Evolutionary conservation across 495 filamentous ascomycete species (phyloP).

Genomic region (Hypoxylon trugodes): DNA sequence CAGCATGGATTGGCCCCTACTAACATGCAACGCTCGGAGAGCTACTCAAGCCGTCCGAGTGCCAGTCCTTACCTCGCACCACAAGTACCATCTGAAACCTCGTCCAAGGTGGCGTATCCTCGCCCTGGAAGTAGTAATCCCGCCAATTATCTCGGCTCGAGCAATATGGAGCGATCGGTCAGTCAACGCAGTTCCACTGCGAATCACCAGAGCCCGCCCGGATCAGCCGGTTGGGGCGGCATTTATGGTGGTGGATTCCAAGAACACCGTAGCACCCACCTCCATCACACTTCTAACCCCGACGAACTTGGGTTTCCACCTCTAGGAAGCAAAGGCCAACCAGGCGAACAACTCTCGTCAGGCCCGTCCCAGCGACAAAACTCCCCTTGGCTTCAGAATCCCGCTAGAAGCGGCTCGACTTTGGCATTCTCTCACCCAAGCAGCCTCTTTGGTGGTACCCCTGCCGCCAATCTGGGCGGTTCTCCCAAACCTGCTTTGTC

Average conservation of each 20-base stretch:
- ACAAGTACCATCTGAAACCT: neutral
- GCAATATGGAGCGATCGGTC: conserved; percentile 31
- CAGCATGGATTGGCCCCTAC: conserved; percentile 35
- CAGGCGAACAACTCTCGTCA: conserved; percentile 1
- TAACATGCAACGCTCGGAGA: neutral
- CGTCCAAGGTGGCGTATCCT: too few species aligned
- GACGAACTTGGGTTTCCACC: conserved; percentile 8
- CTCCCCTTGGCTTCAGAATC: conserved; percentile 16
- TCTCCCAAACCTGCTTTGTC: conserved; percentile 26
- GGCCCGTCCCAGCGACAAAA: conserved; percentile 18
- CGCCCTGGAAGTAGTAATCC: conserved; percentile 9
- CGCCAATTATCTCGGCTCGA: conserved; percentile 1
- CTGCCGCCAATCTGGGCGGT: conserved; percentile 13
- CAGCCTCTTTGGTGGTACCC: conserved; percentile 47
- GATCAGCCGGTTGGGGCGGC: conserved; percentile 15
- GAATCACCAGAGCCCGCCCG: conserved; percentile 21
- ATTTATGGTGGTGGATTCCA: neutral
- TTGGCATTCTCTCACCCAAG: conserved; percentile 48
- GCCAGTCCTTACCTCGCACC: conserved; percentile 12
- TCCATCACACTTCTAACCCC: conserved; percentile 19
- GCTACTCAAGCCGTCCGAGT: neutral
- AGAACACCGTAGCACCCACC: neutral
- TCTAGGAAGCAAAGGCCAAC: conserved; percentile 7
- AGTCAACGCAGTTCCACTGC: conserved; percentile 8
- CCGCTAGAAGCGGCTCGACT: conserved; percentile 29